Base-by-base conservation (phyloP, 116 monocot genomes). In the Thalassia testudinum region DNA sequence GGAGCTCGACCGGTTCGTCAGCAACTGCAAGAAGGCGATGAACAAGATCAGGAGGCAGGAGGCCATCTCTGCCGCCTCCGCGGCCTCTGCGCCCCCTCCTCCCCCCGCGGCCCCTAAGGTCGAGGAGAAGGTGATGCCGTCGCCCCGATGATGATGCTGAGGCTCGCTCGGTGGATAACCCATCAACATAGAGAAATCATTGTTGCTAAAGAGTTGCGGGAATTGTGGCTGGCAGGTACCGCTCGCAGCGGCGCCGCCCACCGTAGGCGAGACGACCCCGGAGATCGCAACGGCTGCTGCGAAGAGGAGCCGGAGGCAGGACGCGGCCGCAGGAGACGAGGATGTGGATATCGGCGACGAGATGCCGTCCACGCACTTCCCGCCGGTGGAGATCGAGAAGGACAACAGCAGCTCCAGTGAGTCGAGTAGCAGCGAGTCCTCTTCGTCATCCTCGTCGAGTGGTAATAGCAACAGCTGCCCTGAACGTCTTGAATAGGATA, bases 331-430 rank as follows among this genome's bases (percentile, higher is more conserved):
- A 0, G 78, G 43, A 1, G 95, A 88, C 5, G 95, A 97, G 49
- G 88, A 88, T 44, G 72, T 88, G 0, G 95, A 97, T 53, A 88
- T 97, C 57, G 86, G 79, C 0, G 95, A 97, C 42, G 87, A 93
- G 25, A 69, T 85, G 85, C 85, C 89, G 0, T 57, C 71, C 7
- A 47, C 61, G 2, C 56, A 79, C 57, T 81, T 82, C 52, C 85
- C 88, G 0, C 62, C 82, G 0, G 77, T 88, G 19, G 89, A 79
- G 66, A 88, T 88, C 22, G 79, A 85, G 69, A 88, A 78, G 73
- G 76, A 92, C 27, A 45, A 49, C 0, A 74, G 60, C 5, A 21
- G 29, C 20, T 49, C 37, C 5, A 44, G 43, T 13, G 62, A 53
- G 14, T 24, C 56, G 12, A 72, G 78, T 50, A 74, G 76, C 1